Evolutionary conservation across 2,329 filamentous ascomycete species (phyloP), one percentile per base, ranked within the genome.

Genomic region (Aspergillus chevalieri): DNA sequence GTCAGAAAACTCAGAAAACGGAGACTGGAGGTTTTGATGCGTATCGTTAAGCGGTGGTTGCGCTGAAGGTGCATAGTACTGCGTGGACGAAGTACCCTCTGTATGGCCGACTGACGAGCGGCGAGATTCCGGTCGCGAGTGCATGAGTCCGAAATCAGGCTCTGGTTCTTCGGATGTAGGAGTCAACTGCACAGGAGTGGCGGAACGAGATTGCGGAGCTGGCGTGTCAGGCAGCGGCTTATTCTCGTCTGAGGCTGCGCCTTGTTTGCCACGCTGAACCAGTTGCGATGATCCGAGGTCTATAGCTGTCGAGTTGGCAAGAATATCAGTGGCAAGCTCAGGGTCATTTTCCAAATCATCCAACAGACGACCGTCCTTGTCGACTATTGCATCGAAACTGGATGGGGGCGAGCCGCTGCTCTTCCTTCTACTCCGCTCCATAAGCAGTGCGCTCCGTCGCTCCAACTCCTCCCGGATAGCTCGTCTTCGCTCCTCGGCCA

Each of bases 361-460:
- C 17, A 57, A 62, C 30, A 74, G 57, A 28, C 62, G 58, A 4
- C 74, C 74, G 45, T 73, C 62, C 21, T 66, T 55, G 51, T 76
- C 73, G 33, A 77, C 74, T 12, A 77, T 58, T 14, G 65, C 57
- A 55, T 77, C 73, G 52, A 77, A 77, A 48, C 67, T 66, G 41
- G 58, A 48, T 43, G 59, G 55, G 44, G 56, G 52, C 47, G 51
- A 42, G 5, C 38, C 17, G 17, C 19, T 19, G 47, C 52, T 55
- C 43, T 57, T 54, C 52, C 57, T 58, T 55, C 59, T 68, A 22
- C 65, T 58, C 39, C 63, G 64, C 44, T 67, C 68, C 51, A 72
- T 70, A 21, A 76, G 57, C 3, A 73, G 48, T 28, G 67, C 54
- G 14, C 70, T 66, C 49, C 73, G 69, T 46, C 68, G 71, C 55